Percentiles rank a stretch among this genome's conserved stretches.
These are phyloP conservation scores for Magnaporthiopsis incrustans DNA, from an alignment of 2,329 filamentous ascomycete species.

Conservation along the genomic window DNA sequence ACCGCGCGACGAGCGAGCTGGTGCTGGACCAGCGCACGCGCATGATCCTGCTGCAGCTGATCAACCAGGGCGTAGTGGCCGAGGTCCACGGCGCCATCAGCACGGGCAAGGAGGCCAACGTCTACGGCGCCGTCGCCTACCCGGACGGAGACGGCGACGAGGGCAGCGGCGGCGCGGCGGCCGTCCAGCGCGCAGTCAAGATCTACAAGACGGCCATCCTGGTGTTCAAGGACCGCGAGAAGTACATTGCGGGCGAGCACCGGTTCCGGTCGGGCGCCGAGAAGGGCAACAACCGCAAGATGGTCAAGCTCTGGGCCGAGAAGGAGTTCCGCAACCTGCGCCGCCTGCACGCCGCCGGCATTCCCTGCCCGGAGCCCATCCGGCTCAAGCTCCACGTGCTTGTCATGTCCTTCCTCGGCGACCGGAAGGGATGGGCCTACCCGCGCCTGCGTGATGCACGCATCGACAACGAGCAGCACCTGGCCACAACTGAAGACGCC, in stretches of 20 bases:
- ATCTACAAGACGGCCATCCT: conserved; percentile 98
- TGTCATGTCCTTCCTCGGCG: conserved; percentile 89
- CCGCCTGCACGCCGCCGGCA: conserved; percentile 73
- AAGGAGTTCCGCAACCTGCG: conserved; percentile 95
- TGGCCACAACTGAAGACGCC: conserved; percentile 42
- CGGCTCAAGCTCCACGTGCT: conserved; percentile 89
- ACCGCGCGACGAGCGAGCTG: conserved; percentile 89
- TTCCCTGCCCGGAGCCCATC: conserved; percentile 84
- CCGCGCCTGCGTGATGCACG: conserved; percentile 83
- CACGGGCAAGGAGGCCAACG: conserved; percentile 96
- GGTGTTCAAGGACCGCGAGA: conserved; percentile 95
- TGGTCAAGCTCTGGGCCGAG: conserved; percentile 98
- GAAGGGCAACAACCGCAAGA: conserved; percentile 89
- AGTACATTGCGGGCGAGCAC: conserved; percentile 92
- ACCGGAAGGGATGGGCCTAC: conserved; percentile 77
- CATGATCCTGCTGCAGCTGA: conserved; percentile 93
- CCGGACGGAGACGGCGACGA: conserved; percentile 40
- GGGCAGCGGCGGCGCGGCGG: conserved; percentile 19
- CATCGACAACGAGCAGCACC: conserved; percentile 40
- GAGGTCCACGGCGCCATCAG: conserved; percentile 94
- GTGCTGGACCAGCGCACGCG: conserved; percentile 89
- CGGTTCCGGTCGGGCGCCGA: conserved; percentile 86
- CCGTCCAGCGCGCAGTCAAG: conserved; percentile 81
- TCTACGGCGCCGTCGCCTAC: conserved; percentile 77
- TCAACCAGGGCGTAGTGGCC: conserved; percentile 81